A percentile compares a stretch with the other conserved stretches of the same genome.
Conservation (phyloP, 495 filamentous ascomycete species). For the Physcia stellaris region DNA sequence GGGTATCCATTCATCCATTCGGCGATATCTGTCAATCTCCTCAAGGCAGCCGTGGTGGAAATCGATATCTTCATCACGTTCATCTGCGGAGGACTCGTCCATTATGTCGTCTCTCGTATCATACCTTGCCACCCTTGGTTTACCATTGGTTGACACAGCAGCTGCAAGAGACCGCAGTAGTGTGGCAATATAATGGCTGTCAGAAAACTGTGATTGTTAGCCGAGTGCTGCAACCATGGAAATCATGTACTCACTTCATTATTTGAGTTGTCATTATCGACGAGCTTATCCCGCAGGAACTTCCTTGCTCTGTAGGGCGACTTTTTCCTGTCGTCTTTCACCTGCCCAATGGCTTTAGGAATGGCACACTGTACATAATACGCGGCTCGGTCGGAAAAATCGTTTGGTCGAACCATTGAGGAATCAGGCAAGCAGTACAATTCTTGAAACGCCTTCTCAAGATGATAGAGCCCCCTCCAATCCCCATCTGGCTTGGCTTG, state of each 20-base stretch:
- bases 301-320: constrained; percentile 61
- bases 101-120: too few species aligned
- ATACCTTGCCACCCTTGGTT: constrained; percentile 13
- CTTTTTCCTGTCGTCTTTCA: constrained; percentile 60
- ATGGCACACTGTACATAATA: constrained; percentile 77
- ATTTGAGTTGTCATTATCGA: constrained; percentile 83
- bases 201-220: constrained; percentile 44
- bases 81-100: constrained; percentile 15
- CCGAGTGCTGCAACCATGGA: too few species aligned
- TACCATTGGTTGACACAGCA: constrained; percentile 46
- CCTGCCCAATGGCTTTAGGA: constrained; percentile 59
- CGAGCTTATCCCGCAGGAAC: constrained; percentile 76
- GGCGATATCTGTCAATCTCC: constrained; percentile 78
- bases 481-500: constrained; percentile 55
- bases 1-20: constrained; percentile 87
- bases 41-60: constrained; percentile 60
- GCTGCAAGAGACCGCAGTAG: constrained; percentile 71
- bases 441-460: constrained; percentile 71
- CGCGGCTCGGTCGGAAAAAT: constrained; percentile 70
- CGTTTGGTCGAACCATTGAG: constrained; percentile 67
- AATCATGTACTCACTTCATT: constrained; percentile 52
- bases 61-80: constrained; percentile 29
- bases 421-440: constrained; percentile 67
- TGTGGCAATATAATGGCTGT: constrained; percentile 71
- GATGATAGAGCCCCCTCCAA: constrained; percentile 72